These are phyloP conservation scores for Tuber melanosporum DNA, from an alignment of 495 filamentous ascomycete genomes.

Conservation along the genomic window DNA sequence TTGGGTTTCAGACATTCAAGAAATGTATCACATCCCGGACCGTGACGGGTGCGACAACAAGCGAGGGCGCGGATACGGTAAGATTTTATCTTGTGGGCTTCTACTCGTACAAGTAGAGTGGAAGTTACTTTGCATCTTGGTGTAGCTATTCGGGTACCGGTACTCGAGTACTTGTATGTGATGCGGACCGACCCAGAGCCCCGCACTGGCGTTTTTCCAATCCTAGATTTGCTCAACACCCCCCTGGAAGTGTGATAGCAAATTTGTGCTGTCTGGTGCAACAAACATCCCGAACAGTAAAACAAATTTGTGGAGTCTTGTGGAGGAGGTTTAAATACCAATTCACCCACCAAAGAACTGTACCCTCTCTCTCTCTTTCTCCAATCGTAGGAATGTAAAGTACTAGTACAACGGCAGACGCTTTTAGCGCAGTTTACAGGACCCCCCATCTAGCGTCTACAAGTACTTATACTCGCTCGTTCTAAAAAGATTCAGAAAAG, in stretches of 20 bases:
- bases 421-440: not conserved
- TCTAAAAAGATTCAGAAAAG: not conserved
- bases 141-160: too few relatives aligned
- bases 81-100: not conserved
- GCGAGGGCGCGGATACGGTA: not conserved
- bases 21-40: not conserved
- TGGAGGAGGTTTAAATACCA: not conserved
- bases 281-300: not conserved
- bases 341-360: not conserved
- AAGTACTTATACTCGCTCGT: not conserved
- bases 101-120: not conserved
- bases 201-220: not conserved
- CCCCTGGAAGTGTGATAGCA: not conserved
- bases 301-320: not conserved
- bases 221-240: not conserved
- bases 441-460: not conserved
- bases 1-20: not conserved
- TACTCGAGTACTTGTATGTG: not conserved
- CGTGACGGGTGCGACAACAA: not conserved
- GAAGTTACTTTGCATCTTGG: not conserved
- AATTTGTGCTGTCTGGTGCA: not conserved
- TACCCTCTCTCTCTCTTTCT: not conserved
- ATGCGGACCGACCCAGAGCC: not conserved
- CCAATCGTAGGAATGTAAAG: not conserved
- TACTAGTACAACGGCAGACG: not conserved